Base-by-base conservation (phyloP, 305 asterid genomes). In the Fraxinus platypoda region DNA sequence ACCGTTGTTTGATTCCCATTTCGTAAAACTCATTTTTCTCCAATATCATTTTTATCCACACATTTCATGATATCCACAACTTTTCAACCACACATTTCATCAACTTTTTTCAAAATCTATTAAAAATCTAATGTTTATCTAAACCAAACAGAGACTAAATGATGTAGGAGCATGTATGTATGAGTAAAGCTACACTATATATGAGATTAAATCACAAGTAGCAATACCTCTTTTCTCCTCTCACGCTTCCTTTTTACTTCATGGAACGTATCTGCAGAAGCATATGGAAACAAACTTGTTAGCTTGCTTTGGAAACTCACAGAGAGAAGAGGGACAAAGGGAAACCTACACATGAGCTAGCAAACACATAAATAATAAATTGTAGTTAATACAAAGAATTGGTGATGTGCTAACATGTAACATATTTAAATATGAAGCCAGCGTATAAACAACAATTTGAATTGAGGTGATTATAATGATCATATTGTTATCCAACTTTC, bases 231-330 rank as follows among this genome's bases (percentile, higher is more conserved):
- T 85, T 93, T 95, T 81, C 86, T 95, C 78, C 91, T 89, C 80
- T 92, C 95, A 31, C 97, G 95, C 83, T 93, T 95, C 87, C 97
- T 89, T 83, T 90, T 92, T 54, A 95, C 99, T 88, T 93, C 98
- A 72, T 95, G 99, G 85, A 95, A 95, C 33, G 98, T 87, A 85
- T 94, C 99, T 95, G 97, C 85, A 81, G 31, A 81, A 84, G 79
- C 78, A 78, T 43, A 80, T 76, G 54, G 78, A 71, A 82, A 33
- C 49, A 71, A 71, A 78, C 35, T 76, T 26, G 59, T 87, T 71
- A 87, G 82, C 83, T 79, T 26, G 74, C 75, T 72, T 68, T 64
- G 66, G 23, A 78, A 80, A 35, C 41, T 12, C 83, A 79, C 77
- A 74, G 35, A 64, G 64, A 34, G 62, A 78, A 78, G 80, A 64